A percentile compares a stretch with the other conserved stretches of the same genome.
Conservation (phyloP, 2,329 filamentous ascomycete genomes). For the Epichloe bromicola region DNA sequence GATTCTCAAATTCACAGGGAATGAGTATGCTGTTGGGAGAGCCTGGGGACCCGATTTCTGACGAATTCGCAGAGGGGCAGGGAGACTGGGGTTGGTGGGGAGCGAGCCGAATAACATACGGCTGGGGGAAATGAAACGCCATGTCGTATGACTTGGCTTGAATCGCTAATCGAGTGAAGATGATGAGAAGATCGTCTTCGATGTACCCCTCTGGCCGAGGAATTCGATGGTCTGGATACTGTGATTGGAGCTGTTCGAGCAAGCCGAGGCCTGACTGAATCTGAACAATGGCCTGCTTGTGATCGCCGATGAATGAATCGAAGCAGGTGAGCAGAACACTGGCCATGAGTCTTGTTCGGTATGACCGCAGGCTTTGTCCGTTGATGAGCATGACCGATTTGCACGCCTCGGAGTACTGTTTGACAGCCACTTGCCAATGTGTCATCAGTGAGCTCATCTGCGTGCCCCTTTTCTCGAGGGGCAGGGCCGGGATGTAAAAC, state of each 20-base stretch:
- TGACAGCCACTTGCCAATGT: slow-evolving; percentile 48
- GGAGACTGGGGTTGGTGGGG: slow-evolving; percentile 17
- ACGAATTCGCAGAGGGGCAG: slow-evolving; percentile 25
- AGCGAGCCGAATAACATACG: slow-evolving; percentile 40
- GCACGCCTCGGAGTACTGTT: slow-evolving; percentile 45
- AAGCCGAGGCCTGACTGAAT: slow-evolving; percentile 46
- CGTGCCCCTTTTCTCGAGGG: slow-evolving; percentile 6
- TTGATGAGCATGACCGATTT: slow-evolving; percentile 34
- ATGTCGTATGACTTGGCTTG: slow-evolving; percentile 57
- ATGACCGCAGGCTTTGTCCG: slow-evolving; percentile 29
- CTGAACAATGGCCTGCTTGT: slow-evolving; percentile 46
- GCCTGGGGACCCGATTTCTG: slow-evolving; percentile 4
- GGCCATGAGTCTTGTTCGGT: slow-evolving; percentile 47
- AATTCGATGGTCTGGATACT: slow-evolving; percentile 4
- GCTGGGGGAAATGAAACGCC: slow-evolving; percentile 55
- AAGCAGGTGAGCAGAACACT: slow-evolving; percentile 55
- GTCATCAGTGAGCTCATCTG: slow-evolving; percentile 24
- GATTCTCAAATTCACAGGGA: slow-evolving; percentile 28
- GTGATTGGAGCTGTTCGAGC: slow-evolving; percentile 33
- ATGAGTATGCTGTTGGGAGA: slow-evolving; percentile 11
- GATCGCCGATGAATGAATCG: slow-evolving; percentile 52
- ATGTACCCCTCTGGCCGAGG: slow-evolving; percentile 29
- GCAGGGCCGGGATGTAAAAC: slow-evolving; percentile 28
- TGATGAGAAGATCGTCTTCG: slow-evolving; percentile 46
- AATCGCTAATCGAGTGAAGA: slow-evolving; percentile 50